phyloP scores from a whole-genome alignment of 1,284 basidiomycete species.

The Melampsora abietis-canadensis region DNA sequence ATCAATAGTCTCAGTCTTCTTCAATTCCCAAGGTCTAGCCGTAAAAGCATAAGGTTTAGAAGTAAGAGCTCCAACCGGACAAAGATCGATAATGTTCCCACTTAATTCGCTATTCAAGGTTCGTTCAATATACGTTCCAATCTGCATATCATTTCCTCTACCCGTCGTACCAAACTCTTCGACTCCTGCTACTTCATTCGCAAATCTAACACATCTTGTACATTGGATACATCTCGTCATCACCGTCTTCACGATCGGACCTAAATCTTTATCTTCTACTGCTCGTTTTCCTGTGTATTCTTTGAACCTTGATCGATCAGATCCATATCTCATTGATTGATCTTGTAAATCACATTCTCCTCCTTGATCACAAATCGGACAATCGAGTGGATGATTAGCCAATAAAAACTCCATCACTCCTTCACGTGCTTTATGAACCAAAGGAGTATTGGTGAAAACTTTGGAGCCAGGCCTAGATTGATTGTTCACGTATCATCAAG shows the following conservation, averaged over 20 bases:
- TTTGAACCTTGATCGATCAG: slow-evolving; percentile 94
- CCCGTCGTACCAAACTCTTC: slow-evolving; percentile 96
- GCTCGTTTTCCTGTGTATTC: slow-evolving; percentile 97
- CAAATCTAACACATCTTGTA: slow-evolving; percentile 97
- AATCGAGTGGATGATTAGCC: slow-evolving; percentile 95
- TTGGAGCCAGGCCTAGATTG: slow-evolving; percentile 70
- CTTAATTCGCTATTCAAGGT: slow-evolving; percentile 96
- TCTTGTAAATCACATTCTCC: slow-evolving; percentile 98
- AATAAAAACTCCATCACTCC: slow-evolving; percentile 99
- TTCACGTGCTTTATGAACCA: slow-evolving; percentile 92
- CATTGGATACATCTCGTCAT: slow-evolving; percentile 99
- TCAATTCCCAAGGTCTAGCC: slow-evolving; percentile 96
- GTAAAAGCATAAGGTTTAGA: slow-evolving; percentile 98
- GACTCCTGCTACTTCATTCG: slow-evolving; percentile 97
- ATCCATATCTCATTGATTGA: slow-evolving; percentile 98
- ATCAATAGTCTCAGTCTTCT: slow-evolving; percentile 95
- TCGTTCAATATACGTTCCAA: slow-evolving; percentile 97
- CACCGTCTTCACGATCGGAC: slow-evolving; percentile 95
- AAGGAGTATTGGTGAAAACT: slow-evolving; percentile 91
- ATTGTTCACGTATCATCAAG: neutral
- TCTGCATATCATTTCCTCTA: slow-evolving; percentile 96
- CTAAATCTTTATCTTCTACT: slow-evolving; percentile 96
- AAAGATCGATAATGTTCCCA: slow-evolving; percentile 94
- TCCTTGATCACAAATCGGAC: slow-evolving; percentile 96
- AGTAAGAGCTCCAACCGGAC: slow-evolving; percentile 90